Base-by-base conservation (phyloP, 306 rosid genomes). In the Gynostemma pentaphyllum region DNA sequence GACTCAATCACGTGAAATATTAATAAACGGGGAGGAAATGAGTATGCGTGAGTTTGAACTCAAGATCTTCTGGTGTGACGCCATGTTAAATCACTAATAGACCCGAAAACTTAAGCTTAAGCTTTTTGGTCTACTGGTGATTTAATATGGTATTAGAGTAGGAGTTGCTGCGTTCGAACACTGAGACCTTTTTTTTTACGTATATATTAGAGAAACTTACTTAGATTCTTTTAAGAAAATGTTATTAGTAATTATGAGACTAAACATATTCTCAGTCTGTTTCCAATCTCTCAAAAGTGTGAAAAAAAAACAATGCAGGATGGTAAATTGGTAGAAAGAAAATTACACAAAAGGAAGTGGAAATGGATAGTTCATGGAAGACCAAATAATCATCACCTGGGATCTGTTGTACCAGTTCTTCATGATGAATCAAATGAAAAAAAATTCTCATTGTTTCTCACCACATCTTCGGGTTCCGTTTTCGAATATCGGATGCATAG, bases 311-410 rank as follows among this genome's bases (percentile, higher is more conserved):
- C 2, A 48, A 12, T 68, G 60, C 76, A 91, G 97, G 85, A 64
- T 70, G 97, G 97, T 23, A 74, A 74, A 70, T 80, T 91, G 75
- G 86, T 87, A 21, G 96, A 91, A 75, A 87, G 97, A 68, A 74
- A 87, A 72, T 72, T 87, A 45, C 65, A 91, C 48, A 94, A 85
- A 70, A 91, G 95, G 78, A 87, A 91, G 79, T 91, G 97, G 97
- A 91, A 83, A 75, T 91, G 96, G 97, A 57, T 87, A 24, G 75
- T 80, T 32, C 88, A 85, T 72, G 97, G 96, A 80, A 77, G 83
- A 53, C 97, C 96, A 22, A 74, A 62, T 54, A 78, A 79, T 75
- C 89, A 87, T 64, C 77, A 65, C 72, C 82, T 91, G 74, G 74
- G 95, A 24, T 83, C 95, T 18, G 74, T 87, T 18, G 74, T 90